Percentiles rank a stretch among this genome's conserved stretches.
These are phyloP conservation scores for Pneumocystis oryctolagi DNA, from an alignment of 1,139 yeast genomes.

Conservation along the genomic window DNA sequence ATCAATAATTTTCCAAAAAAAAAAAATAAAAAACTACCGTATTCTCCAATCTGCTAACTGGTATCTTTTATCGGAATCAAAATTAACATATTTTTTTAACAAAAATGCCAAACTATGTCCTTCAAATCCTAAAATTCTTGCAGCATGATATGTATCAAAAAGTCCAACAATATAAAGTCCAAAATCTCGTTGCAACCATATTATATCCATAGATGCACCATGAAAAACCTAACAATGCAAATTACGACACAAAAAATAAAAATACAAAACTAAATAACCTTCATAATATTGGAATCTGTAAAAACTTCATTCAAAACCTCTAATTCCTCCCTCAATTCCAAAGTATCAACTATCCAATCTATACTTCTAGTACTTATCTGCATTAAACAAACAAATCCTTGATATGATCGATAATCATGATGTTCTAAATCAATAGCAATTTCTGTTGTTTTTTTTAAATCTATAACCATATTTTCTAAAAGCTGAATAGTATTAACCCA, in stretches of 20 bases:
- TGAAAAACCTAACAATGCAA: slow-evolving; percentile 43
- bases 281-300: slow-evolving; percentile 63
- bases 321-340: slow-evolving; percentile 58
- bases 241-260: background rate
- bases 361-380: slow-evolving; percentile 72
- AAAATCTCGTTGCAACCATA: slow-evolving; percentile 91
- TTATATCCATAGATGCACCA: slow-evolving; percentile 93
- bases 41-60: slow-evolving; percentile 96
- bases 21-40: slow-evolving; percentile 25
- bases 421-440: slow-evolving; percentile 96
- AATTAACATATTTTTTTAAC: slow-evolving; percentile 63
- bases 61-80: slow-evolving; percentile 82
- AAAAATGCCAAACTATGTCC: slow-evolving; percentile 73
- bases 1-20: background rate
- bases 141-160: slow-evolving; percentile 88
- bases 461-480: slow-evolving; percentile 40
- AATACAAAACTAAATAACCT: slow-evolving; percentile 26
- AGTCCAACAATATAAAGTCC: slow-evolving; percentile 81
- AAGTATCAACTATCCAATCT: slow-evolving; percentile 74
- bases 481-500: slow-evolving; percentile 56
- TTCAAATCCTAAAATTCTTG: slow-evolving; percentile 61
- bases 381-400: slow-evolving; percentile 86
- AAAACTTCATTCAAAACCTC: slow-evolving; percentile 55
- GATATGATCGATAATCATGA: slow-evolving; percentile 79
- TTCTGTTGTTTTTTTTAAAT: slow-evolving; percentile 38